Conservation (phyloP, 2,329 filamentous ascomycete genomes). For the Madurella fahalii region DNA sequence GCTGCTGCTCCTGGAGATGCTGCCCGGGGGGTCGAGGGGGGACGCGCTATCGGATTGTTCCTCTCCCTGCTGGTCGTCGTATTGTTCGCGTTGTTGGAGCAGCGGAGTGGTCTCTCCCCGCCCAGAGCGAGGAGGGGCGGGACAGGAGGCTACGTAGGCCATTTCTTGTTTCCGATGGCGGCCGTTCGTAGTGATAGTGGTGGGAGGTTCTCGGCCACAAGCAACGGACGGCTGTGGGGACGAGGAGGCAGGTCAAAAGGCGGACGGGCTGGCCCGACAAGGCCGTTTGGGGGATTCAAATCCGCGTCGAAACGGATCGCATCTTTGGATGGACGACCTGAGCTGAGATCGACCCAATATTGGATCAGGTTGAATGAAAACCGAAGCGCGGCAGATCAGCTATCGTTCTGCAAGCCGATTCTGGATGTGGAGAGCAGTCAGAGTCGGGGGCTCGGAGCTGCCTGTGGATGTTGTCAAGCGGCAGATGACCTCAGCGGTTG, state of each 20-base stretch:
- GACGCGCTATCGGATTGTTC: conserved; percentile 2
- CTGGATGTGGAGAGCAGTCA: no score
- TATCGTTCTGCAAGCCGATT: not conserved
- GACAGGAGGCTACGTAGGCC: not conserved
- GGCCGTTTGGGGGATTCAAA: not conserved
- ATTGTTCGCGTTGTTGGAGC: not conserved
- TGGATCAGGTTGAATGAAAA: not conserved
- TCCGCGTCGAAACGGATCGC: not conserved
- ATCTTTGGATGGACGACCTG: not conserved
- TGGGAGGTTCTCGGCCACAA: no score
- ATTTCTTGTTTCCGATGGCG: not conserved
- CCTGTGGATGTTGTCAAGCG: not conserved
- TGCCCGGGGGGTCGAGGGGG: conserved; percentile 18
- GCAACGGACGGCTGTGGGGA: not conserved
- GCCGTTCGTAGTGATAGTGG: no score
- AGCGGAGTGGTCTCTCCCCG: not conserved
- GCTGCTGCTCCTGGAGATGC: no score
- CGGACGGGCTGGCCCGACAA: not conserved
- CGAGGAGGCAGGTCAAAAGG: no score
- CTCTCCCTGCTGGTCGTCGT: no score
- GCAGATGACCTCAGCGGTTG: not conserved
- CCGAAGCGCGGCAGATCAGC: not conserved
- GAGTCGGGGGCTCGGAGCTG: not conserved
- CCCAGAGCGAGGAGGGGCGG: no score
- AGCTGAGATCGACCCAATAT: not conserved